A percentile compares a stretch with the other conserved stretches of the same genome.
Evolutionary conservation across 768 basidiomycete species (phyloP).

Genomic region (Xanthoconium stramineum): DNA sequence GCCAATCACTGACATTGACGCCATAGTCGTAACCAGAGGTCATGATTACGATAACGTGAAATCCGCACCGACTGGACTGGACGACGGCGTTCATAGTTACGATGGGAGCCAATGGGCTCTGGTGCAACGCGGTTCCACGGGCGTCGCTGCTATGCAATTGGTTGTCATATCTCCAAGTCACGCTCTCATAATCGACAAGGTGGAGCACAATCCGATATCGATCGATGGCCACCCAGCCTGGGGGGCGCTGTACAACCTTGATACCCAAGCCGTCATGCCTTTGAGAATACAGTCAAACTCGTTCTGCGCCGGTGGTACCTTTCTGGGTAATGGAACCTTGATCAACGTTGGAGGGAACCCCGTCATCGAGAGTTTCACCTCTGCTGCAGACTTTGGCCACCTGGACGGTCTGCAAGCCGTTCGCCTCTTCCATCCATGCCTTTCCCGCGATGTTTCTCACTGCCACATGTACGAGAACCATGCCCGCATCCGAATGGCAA

Average conservation of each 20-base stretch:
- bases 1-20: conserved; percentile 54
- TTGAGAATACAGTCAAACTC: conserved; percentile 73
- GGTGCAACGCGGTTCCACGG: conserved; percentile 63
- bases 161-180: conserved; percentile 64
- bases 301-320: conserved; percentile 82
- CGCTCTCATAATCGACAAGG: conserved; percentile 77
- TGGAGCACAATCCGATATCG: conserved; percentile 78
- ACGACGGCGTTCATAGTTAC: neutral
- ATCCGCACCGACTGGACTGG: neutral
- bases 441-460: conserved; percentile 39
- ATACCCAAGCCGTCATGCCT: conserved; percentile 58
- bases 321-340: conserved; percentile 72
- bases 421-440: conserved; percentile 69
- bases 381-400: conserved; percentile 74
- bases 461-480: conserved; percentile 72
- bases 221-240: conserved; percentile 77
- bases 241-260: conserved; percentile 71
- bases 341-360: conserved; percentile 83
- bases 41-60: neutral
- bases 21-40: conserved; percentile 61
- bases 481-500: conserved; percentile 62
- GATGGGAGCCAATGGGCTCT: conserved; percentile 48
- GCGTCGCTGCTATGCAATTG: conserved; percentile 78
- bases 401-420: conserved; percentile 69
- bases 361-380: conserved; percentile 60